Evolutionary conservation across 2,329 filamentous ascomycete species (phyloP).

Genomic region (Diplocarpon rosae): DNA sequence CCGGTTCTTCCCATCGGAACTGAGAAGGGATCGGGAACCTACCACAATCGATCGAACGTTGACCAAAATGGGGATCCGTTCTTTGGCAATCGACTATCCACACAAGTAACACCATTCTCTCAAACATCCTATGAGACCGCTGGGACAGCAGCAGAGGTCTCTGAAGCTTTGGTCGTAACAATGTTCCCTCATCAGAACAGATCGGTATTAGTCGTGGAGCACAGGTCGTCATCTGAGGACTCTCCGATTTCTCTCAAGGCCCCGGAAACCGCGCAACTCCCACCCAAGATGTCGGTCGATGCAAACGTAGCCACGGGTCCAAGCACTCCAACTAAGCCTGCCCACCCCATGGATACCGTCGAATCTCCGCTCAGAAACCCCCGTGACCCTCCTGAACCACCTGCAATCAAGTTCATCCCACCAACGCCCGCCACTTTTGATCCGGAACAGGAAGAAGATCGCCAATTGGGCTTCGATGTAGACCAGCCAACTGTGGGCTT

Average conservation of each 20-base stretch:
- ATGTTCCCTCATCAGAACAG: slow-evolving; percentile 56
- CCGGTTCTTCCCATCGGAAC: slow-evolving; percentile 2
- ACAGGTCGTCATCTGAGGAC: slow-evolving; percentile 13
- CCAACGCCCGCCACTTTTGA: slow-evolving; percentile 51
- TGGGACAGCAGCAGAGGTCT: slow-evolving; percentile 49
- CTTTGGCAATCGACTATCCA: slow-evolving; percentile 41
- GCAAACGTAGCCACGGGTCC: slow-evolving; percentile 32
- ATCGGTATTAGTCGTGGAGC: slow-evolving; percentile 45
- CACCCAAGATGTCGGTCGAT: slow-evolving; percentile 21
- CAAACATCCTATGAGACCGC: slow-evolving; percentile 46
- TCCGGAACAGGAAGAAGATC: slow-evolving; percentile 40
- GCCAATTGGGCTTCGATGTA: slow-evolving; percentile 43
- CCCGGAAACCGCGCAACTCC: slow-evolving; percentile 8
- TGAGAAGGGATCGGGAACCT: slow-evolving; percentile 12
- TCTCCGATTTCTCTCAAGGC: slow-evolving; percentile 9
- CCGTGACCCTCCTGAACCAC: slow-evolving; percentile 44
- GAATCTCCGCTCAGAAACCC: slow-evolving; percentile 54
- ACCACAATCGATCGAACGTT: slow-evolving; percentile 26
- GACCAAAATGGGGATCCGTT: slow-evolving; percentile 44
- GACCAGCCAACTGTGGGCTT: slow-evolving; percentile 24
- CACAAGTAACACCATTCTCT: slow-evolving; percentile 52
- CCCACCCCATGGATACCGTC: slow-evolving; percentile 39
- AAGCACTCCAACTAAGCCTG: slow-evolving; percentile 41
- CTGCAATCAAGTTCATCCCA: slow-evolving; percentile 49
- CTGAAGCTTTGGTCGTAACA: slow-evolving; percentile 50